Conservation (phyloP, 768 basidiomycete genomes). For the Hygrophorus pudorinus region DNA sequence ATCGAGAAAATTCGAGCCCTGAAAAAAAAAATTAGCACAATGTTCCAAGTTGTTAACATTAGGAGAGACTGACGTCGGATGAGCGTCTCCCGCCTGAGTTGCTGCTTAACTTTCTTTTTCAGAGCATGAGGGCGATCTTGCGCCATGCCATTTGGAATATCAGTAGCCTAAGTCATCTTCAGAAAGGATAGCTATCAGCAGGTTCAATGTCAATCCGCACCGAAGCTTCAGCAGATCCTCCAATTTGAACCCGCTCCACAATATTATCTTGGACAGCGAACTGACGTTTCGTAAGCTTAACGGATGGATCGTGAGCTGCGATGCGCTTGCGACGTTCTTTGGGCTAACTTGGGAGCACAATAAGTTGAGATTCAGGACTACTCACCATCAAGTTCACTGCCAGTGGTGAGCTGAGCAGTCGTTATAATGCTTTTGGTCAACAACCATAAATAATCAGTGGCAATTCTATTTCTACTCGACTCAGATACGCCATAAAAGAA, state of each 20-base stretch:
- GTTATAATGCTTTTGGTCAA: no score
- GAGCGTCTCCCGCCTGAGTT: slow-evolving; percentile 58
- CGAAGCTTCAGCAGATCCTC: slow-evolving; percentile 28
- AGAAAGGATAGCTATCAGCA: neutral
- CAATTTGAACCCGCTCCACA: slow-evolving; percentile 39
- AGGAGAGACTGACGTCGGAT: slow-evolving; percentile 40
- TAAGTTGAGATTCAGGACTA: neutral
- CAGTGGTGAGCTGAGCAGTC: no score
- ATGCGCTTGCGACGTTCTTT: slow-evolving; percentile 34
- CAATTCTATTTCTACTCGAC: no score
- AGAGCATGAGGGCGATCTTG: slow-evolving; percentile 17
- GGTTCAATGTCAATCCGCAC: slow-evolving; percentile 17
- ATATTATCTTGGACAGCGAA: slow-evolving; percentile 41
- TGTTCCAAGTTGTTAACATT: neutral
- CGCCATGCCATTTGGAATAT: slow-evolving; percentile 27
- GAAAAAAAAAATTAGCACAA: slow-evolving; percentile 4
- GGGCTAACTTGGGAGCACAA: slow-evolving; percentile 18
- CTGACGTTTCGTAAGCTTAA: slow-evolving; percentile 34
- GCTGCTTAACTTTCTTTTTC: slow-evolving; percentile 61
- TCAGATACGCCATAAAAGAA: no score
- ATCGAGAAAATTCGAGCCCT: slow-evolving; percentile 40
- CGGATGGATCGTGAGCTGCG: slow-evolving; percentile 42
- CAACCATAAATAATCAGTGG: no score
- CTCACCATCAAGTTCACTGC: neutral
- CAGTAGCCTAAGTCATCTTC: slow-evolving; percentile 25